A percentile compares a stretch with the other conserved stretches of the same genome.
Evolutionary conservation across 306 rosid genomes (phyloP).

Genomic region (Comarum palustre): DNA sequence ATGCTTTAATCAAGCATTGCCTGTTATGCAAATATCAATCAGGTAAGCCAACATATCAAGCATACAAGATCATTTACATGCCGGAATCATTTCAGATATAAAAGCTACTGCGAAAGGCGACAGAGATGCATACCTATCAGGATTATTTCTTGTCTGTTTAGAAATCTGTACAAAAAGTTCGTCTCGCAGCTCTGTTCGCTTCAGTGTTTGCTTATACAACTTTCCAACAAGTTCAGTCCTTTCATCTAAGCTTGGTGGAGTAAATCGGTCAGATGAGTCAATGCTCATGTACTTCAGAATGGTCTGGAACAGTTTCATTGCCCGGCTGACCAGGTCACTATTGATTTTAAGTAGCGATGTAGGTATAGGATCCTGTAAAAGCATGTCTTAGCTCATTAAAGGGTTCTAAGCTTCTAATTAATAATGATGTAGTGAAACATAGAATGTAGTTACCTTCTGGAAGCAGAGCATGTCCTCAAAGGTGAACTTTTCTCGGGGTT

Average conservation of each 20-base stretch:
- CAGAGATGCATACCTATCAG: constrained; percentile 59
- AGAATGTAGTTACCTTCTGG: constrained; percentile 64
- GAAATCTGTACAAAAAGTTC: constrained; percentile 90
- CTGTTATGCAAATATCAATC: constrained; percentile 37
- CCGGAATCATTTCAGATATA: constrained; percentile 16
- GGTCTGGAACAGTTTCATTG: constrained; percentile 75
- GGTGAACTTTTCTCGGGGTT: constrained; percentile 65
- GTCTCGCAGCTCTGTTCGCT: constrained; percentile 86
- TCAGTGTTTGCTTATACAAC: constrained; percentile 83
- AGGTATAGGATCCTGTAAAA: constrained; percentile 79
- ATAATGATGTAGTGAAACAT: constrained; percentile 2
- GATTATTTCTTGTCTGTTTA: constrained; percentile 90
- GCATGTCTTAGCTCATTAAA: constrained; percentile 19
- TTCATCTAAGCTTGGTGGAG: constrained; percentile 69
- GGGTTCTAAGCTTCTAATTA: neutral
- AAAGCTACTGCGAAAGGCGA: constrained; percentile 11
- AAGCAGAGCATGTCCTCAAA: constrained; percentile 96
- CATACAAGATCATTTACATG: constrained; percentile 12
- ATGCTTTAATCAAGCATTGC: constrained; percentile 78
- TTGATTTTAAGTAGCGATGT: constrained; percentile 78
- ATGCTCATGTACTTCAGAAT: constrained; percentile 89
- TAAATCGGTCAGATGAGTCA: constrained; percentile 69
- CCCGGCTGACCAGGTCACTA: constrained; percentile 77
- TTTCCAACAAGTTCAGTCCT: constrained; percentile 76
- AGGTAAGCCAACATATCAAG: constrained; percentile 14